Base-by-base conservation (phyloP, 2,329 filamentous ascomycete species). In the Alternaria rosae region DNA sequence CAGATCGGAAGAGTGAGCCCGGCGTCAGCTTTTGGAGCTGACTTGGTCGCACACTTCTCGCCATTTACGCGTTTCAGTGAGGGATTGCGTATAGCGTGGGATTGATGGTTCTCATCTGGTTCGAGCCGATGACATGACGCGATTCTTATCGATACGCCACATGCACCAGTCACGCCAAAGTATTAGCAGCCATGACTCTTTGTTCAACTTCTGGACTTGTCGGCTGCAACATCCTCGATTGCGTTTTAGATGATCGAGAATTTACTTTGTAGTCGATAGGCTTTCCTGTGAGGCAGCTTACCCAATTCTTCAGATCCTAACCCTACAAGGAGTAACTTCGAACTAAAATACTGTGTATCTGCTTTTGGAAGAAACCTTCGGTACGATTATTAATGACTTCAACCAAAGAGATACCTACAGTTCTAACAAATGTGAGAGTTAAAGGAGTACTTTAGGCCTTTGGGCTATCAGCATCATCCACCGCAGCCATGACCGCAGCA, bases 401-500 rank as follows among this genome's bases (percentile, higher is more conserved):
- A 21, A 23, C 13, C 21, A 28, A 15, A 6, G 25, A 28, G 4
- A 25, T 26, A 21, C 5, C 30, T 17, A 15, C 9, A 38, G 47
- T 23, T 21, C 47, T 51, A 7, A 23, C 30, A 15, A n/a, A 21
- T 25, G 20, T 35, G 20, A 12, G 10, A 3, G 21, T 6, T 1
- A 9, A 12, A 38, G 9, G 20, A n/a, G 30, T 12, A 38, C 13
- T 23, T 11, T 2, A 2, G 2, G 47, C 1, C 21, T 10, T 11
- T 15, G 3, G 38, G 28, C 62, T 41, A 48, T 28, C 32, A 43
- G 10, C 42, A 28, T 9, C 20, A n/a, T n/a, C 12, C n/a, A 28
- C 7, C 13, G 5, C n/a, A 60, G 21, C 26, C 45, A 77, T 77
- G 74, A 65, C 72, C 13, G 65, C 72, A n/a, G 75, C 73, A 23